Percentiles rank a stretch among this genome's conserved stretches.
Evolutionary conservation across 257 asterid genomes (phyloP).

Genomic region (Solanum habrochaites): DNA sequence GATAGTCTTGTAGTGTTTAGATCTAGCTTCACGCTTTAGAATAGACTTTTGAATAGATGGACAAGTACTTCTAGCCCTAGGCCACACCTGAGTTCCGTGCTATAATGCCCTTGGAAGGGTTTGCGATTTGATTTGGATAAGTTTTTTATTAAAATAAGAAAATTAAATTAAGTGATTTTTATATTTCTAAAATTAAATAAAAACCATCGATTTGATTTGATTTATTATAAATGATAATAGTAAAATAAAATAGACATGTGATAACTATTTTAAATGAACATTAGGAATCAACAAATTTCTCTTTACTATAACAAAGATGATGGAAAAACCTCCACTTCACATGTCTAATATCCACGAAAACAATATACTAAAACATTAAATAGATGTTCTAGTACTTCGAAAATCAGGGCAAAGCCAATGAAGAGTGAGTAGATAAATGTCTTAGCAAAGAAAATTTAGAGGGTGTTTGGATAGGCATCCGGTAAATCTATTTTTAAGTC

Average conservation of each 20-base stretch:
- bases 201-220: no score
- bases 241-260: not conserved
- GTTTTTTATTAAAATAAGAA: not conserved
- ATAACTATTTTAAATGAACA: not conserved
- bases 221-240: not conserved
- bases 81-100: not conserved
- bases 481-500: no score
- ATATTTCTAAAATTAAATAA: not conserved
- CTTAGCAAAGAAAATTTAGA: no score
- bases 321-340: no score
- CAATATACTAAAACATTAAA: no score
- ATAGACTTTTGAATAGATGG: not conserved
- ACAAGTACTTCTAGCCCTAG: not conserved
- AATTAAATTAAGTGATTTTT: not conserved
- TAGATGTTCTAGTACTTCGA: no score
- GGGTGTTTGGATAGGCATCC: no score
- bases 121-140: not conserved
- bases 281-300: not conserved
- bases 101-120: not conserved
- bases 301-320: not conserved
- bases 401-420: no score
- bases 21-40: not conserved
- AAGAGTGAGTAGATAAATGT: no score
- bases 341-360: no score
- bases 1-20: not conserved